Base-by-base conservation (phyloP, 2,329 filamentous ascomycete species). In the Penicillium sp. region DNA sequence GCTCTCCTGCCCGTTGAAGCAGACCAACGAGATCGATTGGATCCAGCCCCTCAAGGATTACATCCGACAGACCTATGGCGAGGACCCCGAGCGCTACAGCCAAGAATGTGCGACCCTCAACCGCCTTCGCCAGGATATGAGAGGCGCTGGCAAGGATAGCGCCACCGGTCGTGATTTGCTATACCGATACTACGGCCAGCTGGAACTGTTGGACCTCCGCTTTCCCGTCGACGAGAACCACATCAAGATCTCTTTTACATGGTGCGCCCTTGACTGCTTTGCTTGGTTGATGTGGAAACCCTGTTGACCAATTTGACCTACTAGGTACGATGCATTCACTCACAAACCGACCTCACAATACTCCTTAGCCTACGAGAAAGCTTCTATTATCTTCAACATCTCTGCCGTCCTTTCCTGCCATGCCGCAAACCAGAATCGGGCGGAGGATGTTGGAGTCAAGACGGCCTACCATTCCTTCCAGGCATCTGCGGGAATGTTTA, bases 361-460 rank as follows among this genome's bases (percentile, higher is more conserved):
- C 80, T 97, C 93, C 7, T 84, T 99, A 52, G 95, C 95, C 52
- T 99, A 96, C 76, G 95, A 99, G 78, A 99, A 99, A 76, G 95
- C 95, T 14, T 98, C 94, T 70, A 96, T 99, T 74, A 97, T 99
- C 72, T 99, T 99, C 84, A 99, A 99, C 79, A 99, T 99, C 68
- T 96, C 94, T 40, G 94, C 95, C 68, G 93, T 98, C 28, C 84
- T 99, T 22, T 98, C 94, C 57, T 97, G 94, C 73, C 92, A 99
- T 83, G 95, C 94, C 63, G 93, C 94, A 46, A 86, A 91, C 73
- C 96, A 99, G 79, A 93, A 95, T 69, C 88, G 95, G 53, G 90
- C 91, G 65, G 93, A 98, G 74, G 95, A 99, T 73, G 85, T 90
- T 6, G 94, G 94, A 37, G 85, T 98, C 75, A 99, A 99, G 81